phyloP scores from a whole-genome alignment of 31 red algal genomes.

The Asparagopsis taxiformis region DNA sequence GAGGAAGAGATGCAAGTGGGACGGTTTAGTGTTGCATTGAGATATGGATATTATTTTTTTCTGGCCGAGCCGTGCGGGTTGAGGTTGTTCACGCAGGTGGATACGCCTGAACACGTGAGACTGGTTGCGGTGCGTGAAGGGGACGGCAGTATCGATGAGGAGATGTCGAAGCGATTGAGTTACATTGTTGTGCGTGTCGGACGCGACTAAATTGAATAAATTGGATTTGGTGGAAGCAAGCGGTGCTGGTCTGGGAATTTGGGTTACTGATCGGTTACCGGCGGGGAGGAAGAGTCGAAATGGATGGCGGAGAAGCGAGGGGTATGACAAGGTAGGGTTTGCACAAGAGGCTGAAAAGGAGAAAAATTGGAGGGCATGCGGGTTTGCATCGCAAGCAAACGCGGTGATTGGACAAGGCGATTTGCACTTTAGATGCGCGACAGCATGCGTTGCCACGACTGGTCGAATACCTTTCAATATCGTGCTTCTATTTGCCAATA shows the following conservation, averaged over 20 bases:
- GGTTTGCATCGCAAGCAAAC: not conserved
- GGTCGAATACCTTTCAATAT: not conserved
- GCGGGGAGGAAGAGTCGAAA: not conserved
- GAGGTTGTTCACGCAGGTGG: slow-evolving; percentile 14
- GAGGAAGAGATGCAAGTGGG: slow-evolving; percentile 11
- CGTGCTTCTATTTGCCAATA: too few species aligned
- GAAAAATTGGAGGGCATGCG: not conserved
- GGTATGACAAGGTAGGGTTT: not conserved
- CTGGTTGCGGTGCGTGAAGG: slow-evolving; percentile 13
- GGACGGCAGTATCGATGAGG: slow-evolving; percentile 9
- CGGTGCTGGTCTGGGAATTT: too few species aligned
- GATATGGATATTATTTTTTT: slow-evolving; percentile 40
- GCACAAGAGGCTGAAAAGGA: not conserved
- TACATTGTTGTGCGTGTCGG: slow-evolving; percentile 25
- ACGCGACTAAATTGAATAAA: not conserved
- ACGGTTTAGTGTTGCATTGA: slow-evolving; percentile 8
- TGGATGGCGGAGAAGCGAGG: not conserved
- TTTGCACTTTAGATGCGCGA: not conserved
- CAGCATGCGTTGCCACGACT: not conserved
- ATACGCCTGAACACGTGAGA: slow-evolving; percentile 33
- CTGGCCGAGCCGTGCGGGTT: not conserved
- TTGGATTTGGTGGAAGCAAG: slow-evolving; percentile 27
- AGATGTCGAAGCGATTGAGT: slow-evolving; percentile 11
- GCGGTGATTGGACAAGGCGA: not conserved
- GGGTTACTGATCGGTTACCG: not conserved